A percentile compares a stretch with the other conserved stretches of the same genome.
These are phyloP conservation scores for Penicillium sp. DNA, from an alignment of 2,329 filamentous ascomycete species.

Conservation along the genomic window DNA sequence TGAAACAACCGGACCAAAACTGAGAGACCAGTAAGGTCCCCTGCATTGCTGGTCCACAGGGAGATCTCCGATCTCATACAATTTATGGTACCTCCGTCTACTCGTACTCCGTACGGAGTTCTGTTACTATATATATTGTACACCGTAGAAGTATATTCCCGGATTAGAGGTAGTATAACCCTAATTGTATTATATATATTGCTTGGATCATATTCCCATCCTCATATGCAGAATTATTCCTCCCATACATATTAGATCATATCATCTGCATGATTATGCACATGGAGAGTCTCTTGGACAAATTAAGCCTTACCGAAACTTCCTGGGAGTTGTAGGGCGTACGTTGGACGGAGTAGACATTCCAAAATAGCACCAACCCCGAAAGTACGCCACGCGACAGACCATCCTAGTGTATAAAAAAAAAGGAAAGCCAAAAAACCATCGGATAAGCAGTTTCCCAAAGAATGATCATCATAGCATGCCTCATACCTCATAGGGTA, in stretches of 20 bases:
- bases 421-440: not conserved
- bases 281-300: not conserved
- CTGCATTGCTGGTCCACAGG: slow-evolving; percentile 14
- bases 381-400: slow-evolving; percentile 8
- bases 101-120: not conserved
- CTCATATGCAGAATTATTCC: not conserved
- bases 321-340: not conserved
- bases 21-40: slow-evolving; percentile 17
- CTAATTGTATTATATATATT: not conserved
- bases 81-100: not conserved
- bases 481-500: not conserved
- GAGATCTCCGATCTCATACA: slow-evolving; percentile 6
- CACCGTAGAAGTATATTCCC: not conserved
- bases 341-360: slow-evolving; percentile 2
- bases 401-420: not conserved
- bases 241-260: not conserved
- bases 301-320: not conserved
- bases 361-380: slow-evolving; percentile 8
- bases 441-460: not conserved
- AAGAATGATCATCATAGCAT: not conserved
- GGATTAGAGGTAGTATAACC: not conserved
- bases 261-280: not conserved
- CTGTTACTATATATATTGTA: not conserved
- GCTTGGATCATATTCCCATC: not conserved
- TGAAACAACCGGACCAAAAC: slow-evolving; percentile 29